phyloP scores from a whole-genome alignment of 345 rosid species.

The Viola odorata region DNA sequence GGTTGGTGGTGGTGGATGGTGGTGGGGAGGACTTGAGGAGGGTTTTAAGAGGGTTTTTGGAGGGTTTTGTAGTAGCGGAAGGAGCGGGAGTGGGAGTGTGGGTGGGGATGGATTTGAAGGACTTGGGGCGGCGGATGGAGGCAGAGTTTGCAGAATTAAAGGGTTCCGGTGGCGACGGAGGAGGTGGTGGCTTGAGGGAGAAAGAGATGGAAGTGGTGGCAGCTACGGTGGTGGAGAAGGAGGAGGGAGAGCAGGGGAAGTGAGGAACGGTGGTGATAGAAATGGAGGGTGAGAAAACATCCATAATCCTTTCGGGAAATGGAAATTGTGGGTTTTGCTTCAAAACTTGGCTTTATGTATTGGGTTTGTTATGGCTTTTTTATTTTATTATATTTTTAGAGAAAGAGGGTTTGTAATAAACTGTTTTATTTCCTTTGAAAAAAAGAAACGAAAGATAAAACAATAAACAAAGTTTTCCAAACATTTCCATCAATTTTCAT shows the following conservation, averaged over 20 bases:
- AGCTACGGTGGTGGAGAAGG: conserved; percentile 20
- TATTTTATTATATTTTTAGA: too few species aligned
- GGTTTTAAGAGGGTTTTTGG: conserved; percentile 58
- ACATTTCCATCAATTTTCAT: too few species aligned
- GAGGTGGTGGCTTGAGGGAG: conserved; percentile 41
- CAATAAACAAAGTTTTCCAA: too few species aligned
- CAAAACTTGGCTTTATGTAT: too few species aligned
- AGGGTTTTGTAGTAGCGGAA: conserved; percentile 17
- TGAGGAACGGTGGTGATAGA: conserved; percentile 22
- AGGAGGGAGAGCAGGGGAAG: conserved; percentile 22
- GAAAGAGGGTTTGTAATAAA: too few species aligned
- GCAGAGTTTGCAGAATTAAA: conserved; percentile 22
- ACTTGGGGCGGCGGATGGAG: conserved; percentile 60
- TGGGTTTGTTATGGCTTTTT: too few species aligned
- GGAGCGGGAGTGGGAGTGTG: conserved; percentile 16
- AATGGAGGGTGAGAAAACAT: conserved; percentile 30
- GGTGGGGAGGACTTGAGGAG: conserved; percentile 20
- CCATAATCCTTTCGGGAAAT: conserved; percentile 42
- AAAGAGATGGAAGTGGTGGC: conserved; percentile 30
- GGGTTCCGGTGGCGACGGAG: conserved; percentile 19
- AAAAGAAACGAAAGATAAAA: too few species aligned
- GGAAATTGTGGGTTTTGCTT: too few species aligned
- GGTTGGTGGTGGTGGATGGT: conserved; percentile 9
- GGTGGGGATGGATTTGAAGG: conserved; percentile 17
- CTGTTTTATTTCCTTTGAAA: too few species aligned